Conservation (phyloP, 208 protist genomes). For the Zelonia costaricensis region DNA sequence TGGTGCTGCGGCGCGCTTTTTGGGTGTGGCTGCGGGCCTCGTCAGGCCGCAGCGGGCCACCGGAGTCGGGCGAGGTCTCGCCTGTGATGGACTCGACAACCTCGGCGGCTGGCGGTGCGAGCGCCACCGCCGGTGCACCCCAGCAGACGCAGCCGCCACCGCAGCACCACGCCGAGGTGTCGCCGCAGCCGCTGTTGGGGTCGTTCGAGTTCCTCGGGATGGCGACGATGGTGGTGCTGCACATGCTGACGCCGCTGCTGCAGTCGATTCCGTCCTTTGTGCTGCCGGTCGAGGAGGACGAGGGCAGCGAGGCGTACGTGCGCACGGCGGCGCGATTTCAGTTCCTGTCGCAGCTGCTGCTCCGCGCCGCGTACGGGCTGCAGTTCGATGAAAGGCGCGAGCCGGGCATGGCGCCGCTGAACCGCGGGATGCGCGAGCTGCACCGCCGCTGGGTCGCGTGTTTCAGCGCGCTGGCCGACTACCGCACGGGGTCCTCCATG, state of each 20-base stretch:
- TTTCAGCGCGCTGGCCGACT: constrained; percentile 34
- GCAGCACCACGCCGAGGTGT: not conserved
- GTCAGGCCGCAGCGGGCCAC: constrained; percentile 20
- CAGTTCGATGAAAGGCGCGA: constrained; percentile 32
- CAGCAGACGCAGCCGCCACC: not conserved
- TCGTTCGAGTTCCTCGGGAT: constrained; percentile 42
- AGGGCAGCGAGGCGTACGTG: constrained; percentile 18
- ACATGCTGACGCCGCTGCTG: constrained; percentile 37
- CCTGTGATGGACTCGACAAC: constrained; percentile 1
- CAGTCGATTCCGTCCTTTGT: constrained; percentile 29
- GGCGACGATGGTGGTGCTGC: constrained; percentile 32
- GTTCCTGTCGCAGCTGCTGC: constrained; percentile 33
- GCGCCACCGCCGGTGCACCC: not conserved
- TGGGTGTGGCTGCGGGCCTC: constrained; percentile 32
- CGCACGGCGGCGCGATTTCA: constrained; percentile 28
- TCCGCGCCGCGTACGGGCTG: constrained; percentile 42
- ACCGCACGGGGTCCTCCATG: constrained; percentile 17
- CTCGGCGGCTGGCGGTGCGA: not conserved
- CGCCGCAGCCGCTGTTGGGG: not conserved
- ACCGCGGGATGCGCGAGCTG: constrained; percentile 30
- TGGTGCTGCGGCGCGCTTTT: constrained; percentile 26
- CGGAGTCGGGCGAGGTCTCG: constrained; percentile 16
- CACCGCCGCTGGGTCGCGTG: constrained; percentile 35
- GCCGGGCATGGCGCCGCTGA: constrained; percentile 23
- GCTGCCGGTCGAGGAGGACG: constrained; percentile 30